Base-by-base conservation (phyloP, 768 basidiomycete species). In the Termitomyces sp. region DNA sequence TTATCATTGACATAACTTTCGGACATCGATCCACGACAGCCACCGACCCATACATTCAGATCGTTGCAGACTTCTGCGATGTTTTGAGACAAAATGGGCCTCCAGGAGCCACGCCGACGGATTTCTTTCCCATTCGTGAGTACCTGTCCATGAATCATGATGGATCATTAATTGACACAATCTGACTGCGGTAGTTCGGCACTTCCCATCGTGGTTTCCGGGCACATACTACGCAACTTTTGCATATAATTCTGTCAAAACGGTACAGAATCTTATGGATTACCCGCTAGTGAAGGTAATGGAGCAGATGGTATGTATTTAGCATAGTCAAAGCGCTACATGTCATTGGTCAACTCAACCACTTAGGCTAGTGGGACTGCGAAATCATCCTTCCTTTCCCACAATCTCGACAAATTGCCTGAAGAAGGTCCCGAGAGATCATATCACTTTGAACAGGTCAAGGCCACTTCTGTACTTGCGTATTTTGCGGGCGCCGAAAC, bases 401-500 rank as follows among this genome's bases (percentile, higher is more conserved):
- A 20, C 5, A 22, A 53, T 20, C 33, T 54, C 0, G 58, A 59
- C 9, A 6, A n/a, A 7, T 20, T 59, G 39, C 46, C n/a, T 8
- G 46, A 48, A 18, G 67, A 64, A 15, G 39, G 36, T 28, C 35
- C 49, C 2, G n/a, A 56, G 13, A 32, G 44, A 6, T 20, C 39
- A 8, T 4, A n/a, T 7, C 20, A 15, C 8, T 44, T 61, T 11
- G 58, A 66, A 5, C 62, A 65, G 13, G 45, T 73, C 18, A 63
- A 66, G 40, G 66, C 57, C 13, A 49, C 56, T 20, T 63, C 68
- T 2, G 69, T 57, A 22, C 28, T 66, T 5, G 52, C 69, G 22
- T 69, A 67, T 55, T 35, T 67, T 50, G 75, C 68, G 18, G 78
- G 74, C 24, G 70, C 71, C 15, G 74, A 76, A 59, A 78, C 79